Evolutionary conservation across 2,329 filamentous ascomycete species (phyloP).

Genomic region (Phialophora macrospora): DNA sequence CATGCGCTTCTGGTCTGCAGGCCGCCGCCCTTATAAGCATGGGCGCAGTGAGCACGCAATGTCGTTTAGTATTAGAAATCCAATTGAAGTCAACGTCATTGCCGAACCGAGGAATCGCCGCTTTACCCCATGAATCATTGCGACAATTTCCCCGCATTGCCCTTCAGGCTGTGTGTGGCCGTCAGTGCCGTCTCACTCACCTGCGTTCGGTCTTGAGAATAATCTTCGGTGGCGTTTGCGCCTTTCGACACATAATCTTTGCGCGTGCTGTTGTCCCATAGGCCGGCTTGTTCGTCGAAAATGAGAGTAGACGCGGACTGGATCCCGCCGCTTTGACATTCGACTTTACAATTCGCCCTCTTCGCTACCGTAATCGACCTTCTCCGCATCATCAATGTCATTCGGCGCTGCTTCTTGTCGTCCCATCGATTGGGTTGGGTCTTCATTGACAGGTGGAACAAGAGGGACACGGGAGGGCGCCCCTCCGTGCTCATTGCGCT

Average conservation of each 20-base stretch:
- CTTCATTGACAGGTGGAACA: slow-evolving; percentile 21
- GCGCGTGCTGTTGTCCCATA: background rate
- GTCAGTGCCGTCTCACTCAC: too few species aligned
- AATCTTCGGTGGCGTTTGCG: slow-evolving; percentile 1
- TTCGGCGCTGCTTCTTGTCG: slow-evolving; percentile 6
- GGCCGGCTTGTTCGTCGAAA: background rate
- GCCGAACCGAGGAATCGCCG: slow-evolving; percentile 28
- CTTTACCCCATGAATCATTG: slow-evolving; percentile 18
- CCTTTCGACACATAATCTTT: slow-evolving; percentile 10
- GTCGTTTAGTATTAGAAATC: slow-evolving; percentile 33
- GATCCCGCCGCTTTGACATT: slow-evolving; percentile 1
- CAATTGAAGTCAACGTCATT: slow-evolving; percentile 24
- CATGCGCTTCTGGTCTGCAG: background rate
- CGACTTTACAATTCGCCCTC: slow-evolving; percentile 48
- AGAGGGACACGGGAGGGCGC: slow-evolving; percentile 7
- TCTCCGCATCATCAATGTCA: slow-evolving; percentile 35
- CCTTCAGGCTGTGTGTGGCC: background rate
- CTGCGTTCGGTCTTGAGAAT: background rate
- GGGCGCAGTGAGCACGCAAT: slow-evolving; percentile 30
- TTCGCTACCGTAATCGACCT: slow-evolving; percentile 49
- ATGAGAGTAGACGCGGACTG: background rate
- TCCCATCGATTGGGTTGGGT: background rate
- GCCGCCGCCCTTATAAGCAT: slow-evolving; percentile 14
- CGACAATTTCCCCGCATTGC: slow-evolving; percentile 7
- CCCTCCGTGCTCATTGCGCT: slow-evolving; percentile 17